Evolutionary conservation across 148 eudicot species (phyloP).

Genomic region (Pharnaceum exiguum): DNA sequence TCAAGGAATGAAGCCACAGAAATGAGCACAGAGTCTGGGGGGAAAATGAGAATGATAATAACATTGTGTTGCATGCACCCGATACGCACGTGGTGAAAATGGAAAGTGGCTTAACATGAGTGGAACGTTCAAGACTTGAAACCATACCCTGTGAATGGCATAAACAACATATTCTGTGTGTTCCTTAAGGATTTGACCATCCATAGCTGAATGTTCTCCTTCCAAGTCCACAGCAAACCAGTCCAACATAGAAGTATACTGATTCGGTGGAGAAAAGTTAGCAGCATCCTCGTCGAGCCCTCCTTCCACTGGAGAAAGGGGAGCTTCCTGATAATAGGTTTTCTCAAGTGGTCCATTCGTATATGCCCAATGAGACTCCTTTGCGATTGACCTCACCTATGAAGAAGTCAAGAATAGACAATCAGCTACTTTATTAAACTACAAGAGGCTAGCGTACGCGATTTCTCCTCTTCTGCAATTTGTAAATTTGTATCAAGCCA

Average conservation of each 20-base stretch:
- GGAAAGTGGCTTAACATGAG: too few species aligned
- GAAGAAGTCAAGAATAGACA: slow-evolving; percentile 9
- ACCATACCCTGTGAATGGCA: slow-evolving; percentile 92
- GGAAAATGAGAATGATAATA: background rate
- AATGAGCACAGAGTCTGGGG: background rate
- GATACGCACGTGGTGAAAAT: too few species aligned
- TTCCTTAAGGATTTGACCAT: slow-evolving; percentile 88
- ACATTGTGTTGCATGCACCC: too few species aligned
- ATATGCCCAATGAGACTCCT: slow-evolving; percentile 95
- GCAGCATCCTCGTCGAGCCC: slow-evolving; percentile 35
- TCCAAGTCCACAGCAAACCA: slow-evolving; percentile 99
- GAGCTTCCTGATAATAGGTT: slow-evolving; percentile 64
- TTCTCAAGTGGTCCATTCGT: slow-evolving; percentile 77
- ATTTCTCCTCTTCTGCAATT: too few species aligned
- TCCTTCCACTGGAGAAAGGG: slow-evolving; percentile 36
- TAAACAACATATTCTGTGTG: slow-evolving; percentile 90
- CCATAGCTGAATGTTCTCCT: slow-evolving; percentile 99
- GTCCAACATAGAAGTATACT: slow-evolving; percentile 62
- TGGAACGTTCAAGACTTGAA: too few species aligned
- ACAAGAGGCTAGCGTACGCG: too few species aligned
- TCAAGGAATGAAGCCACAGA: background rate
- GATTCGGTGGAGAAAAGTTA: slow-evolving; percentile 50
- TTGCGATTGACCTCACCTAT: slow-evolving; percentile 89
- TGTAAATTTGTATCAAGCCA: too few species aligned
- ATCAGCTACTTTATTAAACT: too few species aligned